Base-by-base conservation (phyloP, 371 early-diverging fungal genomes). In the Mucor saturninus region DNA sequence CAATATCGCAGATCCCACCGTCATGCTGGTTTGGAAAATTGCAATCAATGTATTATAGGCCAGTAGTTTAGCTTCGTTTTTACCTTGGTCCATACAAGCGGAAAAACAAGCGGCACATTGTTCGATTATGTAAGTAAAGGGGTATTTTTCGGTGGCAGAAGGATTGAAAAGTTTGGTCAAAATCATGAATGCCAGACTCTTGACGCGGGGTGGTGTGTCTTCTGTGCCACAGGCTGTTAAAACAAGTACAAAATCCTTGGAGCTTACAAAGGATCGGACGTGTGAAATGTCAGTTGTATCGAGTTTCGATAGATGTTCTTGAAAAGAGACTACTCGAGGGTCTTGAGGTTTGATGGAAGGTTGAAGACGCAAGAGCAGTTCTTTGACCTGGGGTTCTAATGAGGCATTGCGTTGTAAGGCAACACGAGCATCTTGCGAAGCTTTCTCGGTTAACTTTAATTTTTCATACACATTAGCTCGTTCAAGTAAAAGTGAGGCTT, bases 1-100 rank as follows among this genome's bases (percentile, higher is more conserved):
- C n/a, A 94, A 62, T 30, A 93, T 84, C 4, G 74, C 70, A 10
- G 81, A 76, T 3, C 91, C 94, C 13, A 86, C 76, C n/a, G 81
- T 64, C 71, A 83, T 72, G 48, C 79, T 79, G 2, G 85, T 79
- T 48, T 90, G 87, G 48, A 92, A 88, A 26, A 92, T 65, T 1
- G 87, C 80, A 13, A 75, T 65, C 11, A 93, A 64, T 1, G 91
- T 86, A 26, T 75, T 77, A 59, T 89, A 86, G 0, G 82, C 84
- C 1, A 80, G 56, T 37, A 76, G 54, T 42, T 79, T 74, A 29
- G 77, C 67, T 0, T 61, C 69, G n/a, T 75, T 79, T 54, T 73
- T 76, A 4, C 81, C 81, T 21, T 73, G 64, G 50, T 74, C 81
- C 5, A 82, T 46, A 52, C 79, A 76, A 31, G 73, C 65, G 13